These are phyloP conservation scores for Globisporangium takayamanum DNA, from an alignment of 352 stramenopile species.

Conservation along the genomic window DNA sequence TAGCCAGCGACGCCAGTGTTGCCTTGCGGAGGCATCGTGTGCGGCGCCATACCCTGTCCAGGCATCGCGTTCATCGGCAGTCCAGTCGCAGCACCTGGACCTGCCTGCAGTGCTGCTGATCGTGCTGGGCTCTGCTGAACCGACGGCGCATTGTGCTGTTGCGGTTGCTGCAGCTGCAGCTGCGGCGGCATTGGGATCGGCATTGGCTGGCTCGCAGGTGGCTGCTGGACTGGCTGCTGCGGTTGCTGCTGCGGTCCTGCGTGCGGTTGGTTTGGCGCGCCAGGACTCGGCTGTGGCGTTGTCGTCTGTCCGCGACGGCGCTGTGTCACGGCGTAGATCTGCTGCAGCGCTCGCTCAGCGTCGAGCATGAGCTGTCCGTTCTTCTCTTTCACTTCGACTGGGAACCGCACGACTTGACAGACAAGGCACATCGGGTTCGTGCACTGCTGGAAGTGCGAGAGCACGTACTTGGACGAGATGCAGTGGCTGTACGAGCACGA, in stretches of 20 bases:
- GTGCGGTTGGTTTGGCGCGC: constrained; percentile 13
- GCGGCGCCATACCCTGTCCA: neutral
- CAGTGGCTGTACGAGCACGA: constrained; percentile 97
- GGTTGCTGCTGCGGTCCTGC: constrained; percentile 14
- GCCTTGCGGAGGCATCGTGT: neutral
- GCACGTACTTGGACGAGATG: constrained; percentile 97
- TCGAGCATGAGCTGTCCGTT: constrained; percentile 81
- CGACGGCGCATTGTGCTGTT: neutral
- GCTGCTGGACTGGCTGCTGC: constrained; percentile 18
- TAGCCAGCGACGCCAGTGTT: constrained; percentile 7
- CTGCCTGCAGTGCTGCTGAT: neutral
- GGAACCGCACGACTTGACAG: constrained; percentile 96
- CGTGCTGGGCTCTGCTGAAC: constrained; percentile 5
- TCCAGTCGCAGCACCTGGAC: neutral
- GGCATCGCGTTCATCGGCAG: neutral
- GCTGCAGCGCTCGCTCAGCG: constrained; percentile 62
- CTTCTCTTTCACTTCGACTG: constrained; percentile 93
- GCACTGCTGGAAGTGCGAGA: constrained; percentile 99
- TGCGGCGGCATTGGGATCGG: constrained; percentile 25
- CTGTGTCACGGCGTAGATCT: constrained; percentile 73
- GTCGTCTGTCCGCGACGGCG: constrained; percentile 26
- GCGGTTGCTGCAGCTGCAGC: constrained; percentile 20
- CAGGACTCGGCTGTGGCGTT: constrained; percentile 7
- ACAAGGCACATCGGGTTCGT: constrained; percentile 96
- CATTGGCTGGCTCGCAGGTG: constrained; percentile 9